Evolutionary conservation across 441 rosid species (phyloP).

Genomic region (Jatropha multifida): DNA sequence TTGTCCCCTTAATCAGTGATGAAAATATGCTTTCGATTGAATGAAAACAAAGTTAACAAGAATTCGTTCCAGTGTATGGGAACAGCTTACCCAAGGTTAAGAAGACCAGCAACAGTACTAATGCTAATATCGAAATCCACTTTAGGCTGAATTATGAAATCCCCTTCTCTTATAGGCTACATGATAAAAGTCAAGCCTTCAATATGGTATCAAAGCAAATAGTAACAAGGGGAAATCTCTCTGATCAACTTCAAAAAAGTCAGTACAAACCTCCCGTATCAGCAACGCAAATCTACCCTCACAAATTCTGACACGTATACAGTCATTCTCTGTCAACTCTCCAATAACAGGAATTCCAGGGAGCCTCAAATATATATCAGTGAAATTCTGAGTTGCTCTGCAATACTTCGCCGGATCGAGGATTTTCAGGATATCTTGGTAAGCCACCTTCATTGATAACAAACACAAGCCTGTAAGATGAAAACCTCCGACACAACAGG

Average conservation of each 20-base stretch:
- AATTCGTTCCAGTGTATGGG: not conserved
- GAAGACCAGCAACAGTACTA: constrained; percentile 97
- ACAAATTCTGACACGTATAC: constrained; percentile 94
- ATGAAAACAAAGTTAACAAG: not conserved
- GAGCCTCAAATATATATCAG: constrained; percentile 85
- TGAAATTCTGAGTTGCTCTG: constrained; percentile 94
- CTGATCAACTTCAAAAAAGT: constrained; percentile 24
- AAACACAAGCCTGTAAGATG: constrained; percentile 27
- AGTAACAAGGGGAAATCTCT: constrained; percentile 9
- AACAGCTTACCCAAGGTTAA: constrained; percentile 85
- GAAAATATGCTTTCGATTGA: not conserved
- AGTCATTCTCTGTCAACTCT: constrained; percentile 83
- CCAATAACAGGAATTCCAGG: constrained; percentile 87
- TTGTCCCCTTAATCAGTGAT: not conserved
- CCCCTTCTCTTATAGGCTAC: constrained; percentile 98
- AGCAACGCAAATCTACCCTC: constrained; percentile 99
- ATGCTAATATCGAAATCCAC: constrained; percentile 98
- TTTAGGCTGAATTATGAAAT: constrained; percentile 98
- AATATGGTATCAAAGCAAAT: constrained; percentile 14
- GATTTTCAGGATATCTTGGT: constrained; percentile 84
- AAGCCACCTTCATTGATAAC: constrained; percentile 58
- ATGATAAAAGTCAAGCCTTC: constrained; percentile 28
- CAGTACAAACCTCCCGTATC: constrained; percentile 84
- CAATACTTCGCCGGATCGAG: constrained; percentile 80
- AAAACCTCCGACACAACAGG: not conserved